Evolutionary conservation across 495 filamentous ascomycete species (phyloP), one percentile per base, ranked within the genome.

Genomic region (Penicillium robsamsonii): DNA sequence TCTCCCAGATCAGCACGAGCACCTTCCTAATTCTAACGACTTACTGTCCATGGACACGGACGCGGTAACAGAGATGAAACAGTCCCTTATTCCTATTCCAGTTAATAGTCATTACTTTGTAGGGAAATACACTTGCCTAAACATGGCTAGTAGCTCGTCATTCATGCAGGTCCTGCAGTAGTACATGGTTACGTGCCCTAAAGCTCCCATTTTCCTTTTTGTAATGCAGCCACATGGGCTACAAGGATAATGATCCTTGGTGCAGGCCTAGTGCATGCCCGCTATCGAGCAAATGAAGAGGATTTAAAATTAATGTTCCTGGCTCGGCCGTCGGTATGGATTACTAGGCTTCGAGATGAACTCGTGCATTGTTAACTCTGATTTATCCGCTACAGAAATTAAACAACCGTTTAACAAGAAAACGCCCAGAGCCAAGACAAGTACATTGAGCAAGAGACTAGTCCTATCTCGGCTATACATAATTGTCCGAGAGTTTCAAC

Each of bases 161-260:
- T 22, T 29, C 40, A 42, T 53, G 52, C 31, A 54, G 15, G 22
- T 33, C 8, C n/a, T 54, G 31, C 43, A 54, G 42, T 54, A 54
- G 51, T 29, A 24, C 25, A 24, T 33, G 29, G 41, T 53, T 53
- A 24, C 30, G 31, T 54, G 51, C 22, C 33, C 52, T 40, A 46
- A 46, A 46, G 43, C 8, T 38, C 42, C 25, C 42, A 54, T 54
- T 46, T 45, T 22, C 6, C 25, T 38, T 31, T 20, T 52, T 42
- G 13, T 15, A 37, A 37, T 54, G 17, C 15, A 37, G 52, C 52
- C 52, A 54, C 52, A 54, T 54, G 52, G 51, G 24, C 2, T 37
- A 22, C 29, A 46, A 31, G 51, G 48, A 50, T 50, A 8, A 40
- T 22, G 4, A 50, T 45, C 42, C 42, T 54, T 46, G 31, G 30